Evolutionary conservation across 306 rosid species (phyloP).

Genomic region (Glycyrrhiza uralensis): DNA sequence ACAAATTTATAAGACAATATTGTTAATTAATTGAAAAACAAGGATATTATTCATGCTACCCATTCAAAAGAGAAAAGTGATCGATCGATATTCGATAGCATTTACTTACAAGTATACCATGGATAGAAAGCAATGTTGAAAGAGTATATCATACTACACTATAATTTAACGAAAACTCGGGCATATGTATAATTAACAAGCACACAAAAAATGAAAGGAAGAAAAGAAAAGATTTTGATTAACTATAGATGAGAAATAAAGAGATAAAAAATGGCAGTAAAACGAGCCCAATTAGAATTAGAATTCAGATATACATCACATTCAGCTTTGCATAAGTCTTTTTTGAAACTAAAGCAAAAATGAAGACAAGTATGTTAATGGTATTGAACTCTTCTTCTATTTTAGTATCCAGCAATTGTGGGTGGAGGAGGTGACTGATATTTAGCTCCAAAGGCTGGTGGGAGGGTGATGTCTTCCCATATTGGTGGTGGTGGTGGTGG

Average conservation of each 20-base stretch:
- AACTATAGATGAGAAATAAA: not conserved
- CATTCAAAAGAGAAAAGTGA: too few relatives aligned
- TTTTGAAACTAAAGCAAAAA: not conserved
- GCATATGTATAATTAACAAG: not conserved
- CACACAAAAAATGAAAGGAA: not conserved
- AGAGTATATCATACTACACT: too few relatives aligned
- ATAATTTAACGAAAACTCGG: too few relatives aligned
- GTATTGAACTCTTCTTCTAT: not conserved
- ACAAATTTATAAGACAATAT: too few relatives aligned
- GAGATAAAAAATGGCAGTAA: not conserved
- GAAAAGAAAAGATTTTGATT: not conserved
- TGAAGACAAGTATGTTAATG: slow-evolving; percentile 15
- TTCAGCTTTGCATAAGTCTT: not conserved
- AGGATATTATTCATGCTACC: too few relatives aligned
- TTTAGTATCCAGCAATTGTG: slow-evolving; percentile 48
- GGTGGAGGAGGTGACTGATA: slow-evolving; percentile 78
- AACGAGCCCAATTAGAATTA: not conserved
- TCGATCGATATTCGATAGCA: too few relatives aligned
- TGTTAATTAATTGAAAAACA: too few relatives aligned
- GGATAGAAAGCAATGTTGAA: too few relatives aligned
- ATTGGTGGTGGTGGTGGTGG: slow-evolving; percentile 22
- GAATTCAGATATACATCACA: not conserved
- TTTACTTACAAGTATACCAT: too few relatives aligned
- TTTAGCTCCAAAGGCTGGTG: slow-evolving; percentile 44
- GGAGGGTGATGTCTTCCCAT: slow-evolving; percentile 39